Percentiles rank a stretch among this genome's conserved stretches.
Evolutionary conservation across 179 eudicot genomes (phyloP).

Genomic region (Spergularia azorica): DNA sequence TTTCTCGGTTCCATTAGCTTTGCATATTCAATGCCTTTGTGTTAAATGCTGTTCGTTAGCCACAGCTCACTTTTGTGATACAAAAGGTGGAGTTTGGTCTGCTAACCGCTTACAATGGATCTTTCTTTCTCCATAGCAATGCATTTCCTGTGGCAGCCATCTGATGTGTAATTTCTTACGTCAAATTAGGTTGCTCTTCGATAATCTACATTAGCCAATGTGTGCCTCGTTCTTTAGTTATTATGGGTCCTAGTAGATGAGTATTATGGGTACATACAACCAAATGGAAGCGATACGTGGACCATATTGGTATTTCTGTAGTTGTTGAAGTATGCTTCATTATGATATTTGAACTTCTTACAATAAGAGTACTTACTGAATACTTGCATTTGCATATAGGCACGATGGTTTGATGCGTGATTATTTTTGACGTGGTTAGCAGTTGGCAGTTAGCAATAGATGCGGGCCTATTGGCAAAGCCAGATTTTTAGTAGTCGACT

Average conservation of each 20-base stretch:
- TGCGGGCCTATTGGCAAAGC: too few species aligned
- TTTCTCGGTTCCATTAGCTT: not conserved
- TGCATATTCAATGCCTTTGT: not conserved
- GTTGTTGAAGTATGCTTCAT: constrained; percentile 3
- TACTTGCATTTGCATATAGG: too few species aligned
- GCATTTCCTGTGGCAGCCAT: not conserved
- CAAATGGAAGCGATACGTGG: not conserved
- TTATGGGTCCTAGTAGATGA: not conserved
- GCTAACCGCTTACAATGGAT: not conserved
- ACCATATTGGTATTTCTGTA: not conserved
- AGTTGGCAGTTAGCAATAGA: too few species aligned
- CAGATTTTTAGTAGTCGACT: too few species aligned
- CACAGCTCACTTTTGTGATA: not conserved
- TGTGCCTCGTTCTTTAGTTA: not conserved
- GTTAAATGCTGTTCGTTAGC: not conserved
- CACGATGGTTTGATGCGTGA: not conserved
- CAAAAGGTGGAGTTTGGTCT: not conserved
- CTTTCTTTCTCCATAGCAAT: not conserved
- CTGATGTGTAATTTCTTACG: not conserved
- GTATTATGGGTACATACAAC: not conserved
- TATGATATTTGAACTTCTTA: not conserved
- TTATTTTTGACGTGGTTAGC: not conserved
- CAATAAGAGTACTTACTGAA: not conserved
- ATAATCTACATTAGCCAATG: not conserved
- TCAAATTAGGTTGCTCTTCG: not conserved